These are phyloP conservation scores for Ogataea philodendri DNA, from an alignment of 805 yeast genomes.

Conservation along the genomic window DNA sequence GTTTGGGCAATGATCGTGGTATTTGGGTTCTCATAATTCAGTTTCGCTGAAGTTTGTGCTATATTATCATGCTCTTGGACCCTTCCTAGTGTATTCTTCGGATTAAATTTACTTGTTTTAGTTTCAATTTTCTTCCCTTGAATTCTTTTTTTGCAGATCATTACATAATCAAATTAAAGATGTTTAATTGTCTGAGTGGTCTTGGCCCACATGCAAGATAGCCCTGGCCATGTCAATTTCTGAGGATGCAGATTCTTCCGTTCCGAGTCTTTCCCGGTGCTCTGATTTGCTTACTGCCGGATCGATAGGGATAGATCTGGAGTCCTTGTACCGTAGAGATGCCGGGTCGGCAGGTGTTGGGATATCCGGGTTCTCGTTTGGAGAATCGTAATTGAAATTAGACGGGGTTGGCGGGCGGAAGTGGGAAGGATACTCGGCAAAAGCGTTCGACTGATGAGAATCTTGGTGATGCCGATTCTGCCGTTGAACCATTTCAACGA, in stretches of 20 bases:
- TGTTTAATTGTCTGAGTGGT: constrained; percentile 1
- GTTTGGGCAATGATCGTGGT: neutral
- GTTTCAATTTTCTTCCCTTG: neutral
- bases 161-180: neutral
- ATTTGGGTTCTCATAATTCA: neutral
- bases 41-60: constrained; percentile 1
- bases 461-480: constrained; percentile 20
- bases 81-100: neutral
- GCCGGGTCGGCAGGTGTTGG: constrained; percentile 55
- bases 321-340: constrained; percentile 2
- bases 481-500: constrained; percentile 55
- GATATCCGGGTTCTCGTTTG: constrained; percentile 45
- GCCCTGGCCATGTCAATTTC: constrained; percentile 18
- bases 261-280: neutral
- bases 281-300: constrained; percentile 7
- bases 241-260: constrained; percentile 4
- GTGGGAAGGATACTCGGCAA: constrained; percentile 12
- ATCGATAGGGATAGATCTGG: constrained; percentile 9
- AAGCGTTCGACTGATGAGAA: constrained; percentile 12
- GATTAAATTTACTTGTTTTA: neutral
- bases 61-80: neutral
- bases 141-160: too few relatives aligned
- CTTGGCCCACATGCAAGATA: constrained; percentile 9
- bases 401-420: constrained; percentile 11
- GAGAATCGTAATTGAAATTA: constrained; percentile 10